Conservation (phyloP, 441 rosid species). For the Pelargonium myrrhifolium region DNA sequence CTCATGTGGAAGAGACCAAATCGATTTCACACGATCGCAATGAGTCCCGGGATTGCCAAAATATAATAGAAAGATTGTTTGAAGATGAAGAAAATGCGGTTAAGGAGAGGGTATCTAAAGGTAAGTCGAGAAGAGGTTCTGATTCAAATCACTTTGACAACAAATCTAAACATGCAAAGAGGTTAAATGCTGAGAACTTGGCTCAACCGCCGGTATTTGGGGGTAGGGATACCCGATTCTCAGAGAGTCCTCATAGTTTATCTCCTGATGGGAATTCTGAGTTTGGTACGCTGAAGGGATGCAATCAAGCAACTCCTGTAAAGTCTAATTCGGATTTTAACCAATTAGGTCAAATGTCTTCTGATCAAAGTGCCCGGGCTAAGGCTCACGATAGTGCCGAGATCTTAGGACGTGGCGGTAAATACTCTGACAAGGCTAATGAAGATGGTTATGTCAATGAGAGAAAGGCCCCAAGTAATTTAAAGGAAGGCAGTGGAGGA, state of each 20-base stretch:
- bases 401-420: constrained; percentile 37
- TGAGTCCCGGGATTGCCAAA: constrained; percentile 47
- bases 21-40: constrained; percentile 33
- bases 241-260: constrained; percentile 26
- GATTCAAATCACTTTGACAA: constrained; percentile 37
- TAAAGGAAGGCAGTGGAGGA: constrained; percentile 44
- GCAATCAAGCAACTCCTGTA: constrained; percentile 15
- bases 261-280: constrained; percentile 18
- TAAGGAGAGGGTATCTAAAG: constrained; percentile 31
- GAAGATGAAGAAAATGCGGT: constrained; percentile 51
- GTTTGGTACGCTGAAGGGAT: no score
- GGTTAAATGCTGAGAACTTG: constrained; percentile 47
- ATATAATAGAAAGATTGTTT: constrained; percentile 68
- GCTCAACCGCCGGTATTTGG: constrained; percentile 24
- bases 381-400: constrained; percentile 22
- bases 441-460: no score
- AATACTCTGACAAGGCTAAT: constrained; percentile 34
- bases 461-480: constrained; percentile 9
- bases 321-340: constrained; percentile 43
- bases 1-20: constrained; percentile 24
- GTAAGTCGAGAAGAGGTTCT: constrained; percentile 43
- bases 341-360: constrained; percentile 36
- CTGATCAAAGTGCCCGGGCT: constrained; percentile 25
- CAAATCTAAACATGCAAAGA: constrained; percentile 44
- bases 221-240: no score